A percentile compares a stretch with the other conserved stretches of the same genome.
phyloP scores from a whole-genome alignment of 208 protist species.

The Naegleria fowleri region DNA sequence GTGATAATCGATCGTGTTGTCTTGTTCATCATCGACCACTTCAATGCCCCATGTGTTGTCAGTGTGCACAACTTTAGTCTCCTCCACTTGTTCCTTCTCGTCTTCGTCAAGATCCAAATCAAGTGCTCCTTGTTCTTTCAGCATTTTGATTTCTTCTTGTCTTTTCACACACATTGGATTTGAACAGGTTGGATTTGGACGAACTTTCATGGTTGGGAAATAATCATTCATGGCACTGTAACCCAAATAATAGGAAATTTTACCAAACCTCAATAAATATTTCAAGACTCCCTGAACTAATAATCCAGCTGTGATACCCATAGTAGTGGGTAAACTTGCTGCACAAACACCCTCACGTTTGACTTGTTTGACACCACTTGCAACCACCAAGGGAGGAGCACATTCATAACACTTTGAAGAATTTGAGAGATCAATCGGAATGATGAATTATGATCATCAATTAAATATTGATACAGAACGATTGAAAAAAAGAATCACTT shows the following conservation, averaged over 20 bases:
- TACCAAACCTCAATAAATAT: constrained; percentile 60
- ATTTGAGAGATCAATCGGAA: no score
- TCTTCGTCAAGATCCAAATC: neutral
- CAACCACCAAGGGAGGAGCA: constrained; percentile 83
- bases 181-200: constrained; percentile 78
- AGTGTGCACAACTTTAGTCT: neutral
- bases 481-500: neutral
- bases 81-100: neutral
- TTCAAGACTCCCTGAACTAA: constrained; percentile 92
- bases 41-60: constrained; percentile 21
- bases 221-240: constrained; percentile 89
- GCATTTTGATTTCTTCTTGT: neutral
- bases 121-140: neutral
- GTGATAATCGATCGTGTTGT: neutral
- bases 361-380: constrained; percentile 75
- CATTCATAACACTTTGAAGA: constrained; percentile 83
- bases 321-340: constrained; percentile 91
- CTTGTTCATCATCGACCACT: neutral
- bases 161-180: neutral
- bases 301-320: constrained; percentile 89
- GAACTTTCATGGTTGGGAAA: constrained; percentile 79
- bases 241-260: constrained; percentile 80
- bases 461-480: neutral
- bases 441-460: constrained; percentile 19
- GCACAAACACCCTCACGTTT: constrained; percentile 93